Conservation (phyloP, 352 stramenopile genomes). For the Phytophthora rubi region DNA sequence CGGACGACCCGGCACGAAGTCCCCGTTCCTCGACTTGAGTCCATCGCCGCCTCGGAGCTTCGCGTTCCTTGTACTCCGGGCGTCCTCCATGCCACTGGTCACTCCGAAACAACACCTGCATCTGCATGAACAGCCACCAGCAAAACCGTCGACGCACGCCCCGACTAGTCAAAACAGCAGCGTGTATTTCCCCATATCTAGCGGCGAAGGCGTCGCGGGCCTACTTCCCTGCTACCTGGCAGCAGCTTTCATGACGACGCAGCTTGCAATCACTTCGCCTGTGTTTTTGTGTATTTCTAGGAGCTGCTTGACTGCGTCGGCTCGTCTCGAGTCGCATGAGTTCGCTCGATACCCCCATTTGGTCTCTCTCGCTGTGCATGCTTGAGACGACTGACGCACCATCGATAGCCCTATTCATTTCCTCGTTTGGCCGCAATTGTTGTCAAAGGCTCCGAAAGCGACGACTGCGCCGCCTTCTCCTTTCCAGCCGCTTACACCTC, state of each 20-base stretch:
- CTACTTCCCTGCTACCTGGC: slow-evolving; percentile 6
- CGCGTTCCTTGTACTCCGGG: slow-evolving; percentile 2
- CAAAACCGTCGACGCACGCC: slow-evolving; percentile 17
- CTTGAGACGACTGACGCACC: slow-evolving; percentile 15
- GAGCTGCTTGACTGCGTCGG: slow-evolving; percentile 26
- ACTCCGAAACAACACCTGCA: slow-evolving; percentile 3
- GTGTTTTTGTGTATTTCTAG: slow-evolving; percentile 39
- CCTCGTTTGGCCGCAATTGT: slow-evolving; percentile 2
- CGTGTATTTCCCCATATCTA: slow-evolving; percentile 33
- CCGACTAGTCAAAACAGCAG: slow-evolving; percentile 21
- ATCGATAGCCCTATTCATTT: slow-evolving; percentile 18
- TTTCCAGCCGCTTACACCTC: slow-evolving; percentile 66
- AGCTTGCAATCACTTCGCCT: slow-evolving; percentile 17
- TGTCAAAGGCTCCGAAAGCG: background rate
- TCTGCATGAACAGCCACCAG: slow-evolving; percentile 13
- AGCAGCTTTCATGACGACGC: slow-evolving; percentile 15
- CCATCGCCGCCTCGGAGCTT: background rate
- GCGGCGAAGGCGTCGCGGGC: slow-evolving; percentile 6
- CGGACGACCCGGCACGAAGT: slow-evolving; percentile 23
- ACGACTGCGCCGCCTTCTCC: background rate
- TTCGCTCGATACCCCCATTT: background rate
- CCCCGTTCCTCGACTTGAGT: slow-evolving; percentile 6
- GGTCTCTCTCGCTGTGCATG: slow-evolving; percentile 2
- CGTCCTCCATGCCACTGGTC: slow-evolving; percentile 18
- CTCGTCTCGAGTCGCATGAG: slow-evolving; percentile 10